Evolutionary conservation across 495 filamentous ascomycete genomes (phyloP).

Genomic region (Penicillium herquei): DNA sequence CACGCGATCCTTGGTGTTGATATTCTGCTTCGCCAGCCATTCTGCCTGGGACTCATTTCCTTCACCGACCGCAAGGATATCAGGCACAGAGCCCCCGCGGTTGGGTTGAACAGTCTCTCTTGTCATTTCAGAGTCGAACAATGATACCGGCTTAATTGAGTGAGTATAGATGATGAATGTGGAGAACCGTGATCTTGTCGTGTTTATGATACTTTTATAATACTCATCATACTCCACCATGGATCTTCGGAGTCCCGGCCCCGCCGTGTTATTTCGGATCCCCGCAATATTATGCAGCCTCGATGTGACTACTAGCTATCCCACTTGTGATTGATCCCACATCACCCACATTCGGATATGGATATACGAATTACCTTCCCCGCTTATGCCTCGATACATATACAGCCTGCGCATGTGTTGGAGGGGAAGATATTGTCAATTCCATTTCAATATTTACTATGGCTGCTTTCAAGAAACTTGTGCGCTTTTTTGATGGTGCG

Average conservation of each 20-base stretch:
- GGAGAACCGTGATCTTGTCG: too few species aligned
- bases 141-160: neutral
- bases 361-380: neutral
- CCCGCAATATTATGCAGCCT: neutral
- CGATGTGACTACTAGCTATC: neutral
- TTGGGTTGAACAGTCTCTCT: constrained; percentile 16
- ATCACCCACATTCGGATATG: neutral
- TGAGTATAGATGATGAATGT: too few species aligned
- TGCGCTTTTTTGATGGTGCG: constrained; percentile 11
- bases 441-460: neutral
- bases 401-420: too few species aligned
- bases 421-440: neutral
- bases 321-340: neutral
- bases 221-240: too few species aligned
- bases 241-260: too few species aligned
- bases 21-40: constrained; percentile 32
- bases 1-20: constrained; percentile 33
- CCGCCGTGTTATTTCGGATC: neutral
- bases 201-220: too few species aligned
- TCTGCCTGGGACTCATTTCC: constrained; percentile 16
- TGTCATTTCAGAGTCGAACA: neutral
- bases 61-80: constrained; percentile 29
- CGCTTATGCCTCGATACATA: neutral
- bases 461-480: constrained; percentile 16
- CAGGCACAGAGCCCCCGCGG: constrained; percentile 29